Conservation (phyloP, 2,329 filamentous ascomycete genomes). For the Fusarium aywerte region DNA sequence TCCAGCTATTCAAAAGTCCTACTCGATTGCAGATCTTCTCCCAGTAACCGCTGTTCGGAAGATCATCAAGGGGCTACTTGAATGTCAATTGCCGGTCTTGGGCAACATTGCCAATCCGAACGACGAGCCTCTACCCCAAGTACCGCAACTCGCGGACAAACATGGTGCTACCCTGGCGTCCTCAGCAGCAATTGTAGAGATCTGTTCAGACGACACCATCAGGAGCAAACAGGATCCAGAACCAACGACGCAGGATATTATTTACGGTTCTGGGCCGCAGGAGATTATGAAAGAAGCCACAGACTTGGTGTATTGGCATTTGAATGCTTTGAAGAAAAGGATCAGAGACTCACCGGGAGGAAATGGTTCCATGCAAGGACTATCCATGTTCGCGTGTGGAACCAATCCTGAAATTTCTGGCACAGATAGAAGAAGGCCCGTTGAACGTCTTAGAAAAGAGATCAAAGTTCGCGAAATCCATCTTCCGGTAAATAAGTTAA, state of each 20-base stretch:
- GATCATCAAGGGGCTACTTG: neutral
- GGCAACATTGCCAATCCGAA: neutral
- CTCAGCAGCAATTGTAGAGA: neutral
- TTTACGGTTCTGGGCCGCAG: neutral
- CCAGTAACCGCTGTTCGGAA: neutral
- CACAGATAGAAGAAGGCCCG: neutral
- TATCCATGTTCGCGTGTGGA: neutral
- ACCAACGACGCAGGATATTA: neutral
- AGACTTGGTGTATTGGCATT: neutral
- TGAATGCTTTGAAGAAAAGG: neutral
- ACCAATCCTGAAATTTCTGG: neutral
- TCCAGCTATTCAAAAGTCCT: neutral
- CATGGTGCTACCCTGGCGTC: neutral
- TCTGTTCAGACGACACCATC: neutral
- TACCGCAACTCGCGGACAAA: neutral
- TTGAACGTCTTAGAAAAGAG: neutral
- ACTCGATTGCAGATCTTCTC: neutral
- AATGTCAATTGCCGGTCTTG: neutral
- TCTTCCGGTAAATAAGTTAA: neutral
- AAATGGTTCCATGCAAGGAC: neutral
- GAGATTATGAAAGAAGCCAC: neutral
- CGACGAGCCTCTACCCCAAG: neutral
- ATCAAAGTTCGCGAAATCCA: neutral
- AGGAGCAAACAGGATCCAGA: neutral
- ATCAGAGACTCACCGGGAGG: neutral